Percentiles rank a stretch among this genome's conserved stretches.
Evolutionary conservation across 371 early-diverging fungal species (phyloP).

Genomic region (Mortierella polycephala): DNA sequence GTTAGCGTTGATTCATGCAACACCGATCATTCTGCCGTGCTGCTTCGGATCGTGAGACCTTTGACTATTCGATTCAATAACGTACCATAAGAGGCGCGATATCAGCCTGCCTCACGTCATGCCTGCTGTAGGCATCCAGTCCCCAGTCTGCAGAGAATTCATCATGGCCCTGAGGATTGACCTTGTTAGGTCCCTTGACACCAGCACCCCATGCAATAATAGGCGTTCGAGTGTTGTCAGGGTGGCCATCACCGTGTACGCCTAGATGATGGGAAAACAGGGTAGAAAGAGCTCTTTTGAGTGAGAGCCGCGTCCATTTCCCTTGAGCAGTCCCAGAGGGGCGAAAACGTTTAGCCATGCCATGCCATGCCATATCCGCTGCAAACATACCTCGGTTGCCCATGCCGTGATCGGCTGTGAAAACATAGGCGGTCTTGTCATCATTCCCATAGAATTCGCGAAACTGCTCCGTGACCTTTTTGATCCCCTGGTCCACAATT

Average conservation of each 20-base stretch:
- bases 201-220: conserved; percentile 97
- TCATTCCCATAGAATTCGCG: conserved; percentile 85
- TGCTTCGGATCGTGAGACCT: too few species aligned
- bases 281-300: not conserved
- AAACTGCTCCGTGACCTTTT: conserved; percentile 69
- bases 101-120: conserved; percentile 94
- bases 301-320: not conserved
- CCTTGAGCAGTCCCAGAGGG: conserved; percentile 13
- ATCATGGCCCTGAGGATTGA: conserved; percentile 63
- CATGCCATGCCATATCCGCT: not conserved
- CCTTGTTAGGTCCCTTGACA: conserved; percentile 64
- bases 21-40: too few species aligned
- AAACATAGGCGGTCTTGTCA: conserved; percentile 86
- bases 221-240: conserved; percentile 94
- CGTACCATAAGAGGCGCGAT: conserved; percentile 93
- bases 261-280: conserved; percentile 53
- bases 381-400: conserved; percentile 74
- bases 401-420: conserved; percentile 98
- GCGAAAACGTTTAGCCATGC: conserved; percentile 16
- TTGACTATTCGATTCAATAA: not conserved
- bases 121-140: conserved; percentile 64
- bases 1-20: not conserved
- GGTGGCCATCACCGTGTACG: conserved; percentile 95
- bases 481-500: conserved; percentile 83
- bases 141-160: conserved; percentile 78